These are phyloP conservation scores for Fusarium graminum DNA, from an alignment of 2,329 filamentous ascomycete species.

Conservation along the genomic window DNA sequence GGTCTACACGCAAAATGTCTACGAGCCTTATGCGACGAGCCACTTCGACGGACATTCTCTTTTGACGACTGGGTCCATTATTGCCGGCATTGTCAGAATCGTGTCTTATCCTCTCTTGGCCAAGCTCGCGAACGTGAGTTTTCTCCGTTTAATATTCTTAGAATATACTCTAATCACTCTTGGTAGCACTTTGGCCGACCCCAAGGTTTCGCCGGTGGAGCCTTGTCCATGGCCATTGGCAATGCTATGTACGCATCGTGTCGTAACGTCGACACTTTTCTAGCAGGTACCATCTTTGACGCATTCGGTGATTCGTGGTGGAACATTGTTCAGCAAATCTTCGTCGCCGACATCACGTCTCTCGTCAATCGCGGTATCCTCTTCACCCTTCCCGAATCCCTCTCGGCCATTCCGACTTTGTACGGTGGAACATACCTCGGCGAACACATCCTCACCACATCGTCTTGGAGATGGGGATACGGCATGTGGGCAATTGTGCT, in stretches of 20 bases:
- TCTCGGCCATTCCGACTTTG: conserved; percentile 35
- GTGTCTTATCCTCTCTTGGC: conserved; percentile 33
- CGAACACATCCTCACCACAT: conserved; percentile 28
- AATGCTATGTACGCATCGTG: conserved; percentile 38
- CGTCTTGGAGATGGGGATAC: conserved; percentile 36
- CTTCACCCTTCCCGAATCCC: conserved; percentile 34
- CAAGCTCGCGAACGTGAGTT: conserved; percentile 34
- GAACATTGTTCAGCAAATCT: conserved; percentile 41
- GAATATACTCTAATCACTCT: fast-evolving
- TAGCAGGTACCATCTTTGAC: conserved; percentile 40
- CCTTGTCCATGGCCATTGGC: conserved; percentile 27
- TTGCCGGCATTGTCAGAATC: conserved; percentile 37
- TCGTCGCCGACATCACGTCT: conserved; percentile 35
- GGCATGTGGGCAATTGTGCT: conserved; percentile 37
- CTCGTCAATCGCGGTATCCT: conserved; percentile 39
- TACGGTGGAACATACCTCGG: conserved; percentile 40
- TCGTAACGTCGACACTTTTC: conserved; percentile 34
- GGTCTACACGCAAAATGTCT: conserved; percentile 40
- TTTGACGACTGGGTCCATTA: conserved; percentile 23
- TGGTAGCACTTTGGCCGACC: conserved; percentile 33
- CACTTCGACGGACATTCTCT: conserved; percentile 39
- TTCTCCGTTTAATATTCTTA: fast-evolving
- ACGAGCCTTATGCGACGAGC: conserved; percentile 38
- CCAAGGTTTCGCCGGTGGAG: conserved; percentile 27
- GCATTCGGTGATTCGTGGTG: conserved; percentile 34